Evolutionary conservation across 345 rosid genomes (phyloP).

Genomic region (Clarkia xantiana): DNA sequence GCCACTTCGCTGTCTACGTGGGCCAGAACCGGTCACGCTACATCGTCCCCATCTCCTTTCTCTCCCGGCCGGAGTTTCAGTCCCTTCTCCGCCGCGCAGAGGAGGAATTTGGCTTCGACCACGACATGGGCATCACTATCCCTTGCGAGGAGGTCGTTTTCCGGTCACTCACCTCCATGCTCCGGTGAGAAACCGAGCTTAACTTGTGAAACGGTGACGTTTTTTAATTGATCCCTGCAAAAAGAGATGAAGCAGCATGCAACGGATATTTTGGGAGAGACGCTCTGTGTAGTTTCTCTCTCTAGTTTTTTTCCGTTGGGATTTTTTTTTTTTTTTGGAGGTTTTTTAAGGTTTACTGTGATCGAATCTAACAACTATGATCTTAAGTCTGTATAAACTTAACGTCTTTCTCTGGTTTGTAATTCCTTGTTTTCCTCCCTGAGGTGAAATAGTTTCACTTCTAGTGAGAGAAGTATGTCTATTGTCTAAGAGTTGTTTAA

Average conservation of each 20-base stretch:
- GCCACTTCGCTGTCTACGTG: slow-evolving; percentile 86
- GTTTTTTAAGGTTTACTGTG: slow-evolving; percentile 21
- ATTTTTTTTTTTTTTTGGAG: slow-evolving; percentile 5
- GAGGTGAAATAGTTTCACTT: slow-evolving; percentile 12
- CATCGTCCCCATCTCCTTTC: slow-evolving; percentile 76
- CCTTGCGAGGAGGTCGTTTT: slow-evolving; percentile 93
- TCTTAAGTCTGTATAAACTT: too few species aligned
- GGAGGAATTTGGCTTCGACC: slow-evolving; percentile 89
- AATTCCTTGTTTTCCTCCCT: slow-evolving; percentile 45
- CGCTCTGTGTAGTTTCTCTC: too few species aligned
- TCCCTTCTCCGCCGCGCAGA: slow-evolving; percentile 67
- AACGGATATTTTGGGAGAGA: too few species aligned
- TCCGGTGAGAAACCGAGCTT: slow-evolving; percentile 27
- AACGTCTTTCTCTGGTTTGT: neutral
- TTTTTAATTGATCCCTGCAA: too few species aligned
- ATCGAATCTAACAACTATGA: too few species aligned
- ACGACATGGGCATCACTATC: slow-evolving; percentile 85
- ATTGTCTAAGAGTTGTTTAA: slow-evolving; percentile 9
- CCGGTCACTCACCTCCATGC: slow-evolving; percentile 66
- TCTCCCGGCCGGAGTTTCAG: slow-evolving; percentile 66
- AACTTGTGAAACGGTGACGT: too few species aligned
- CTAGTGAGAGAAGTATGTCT: slow-evolving; percentile 44
- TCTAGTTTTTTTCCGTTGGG: too few species aligned
- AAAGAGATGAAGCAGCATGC: too few species aligned
- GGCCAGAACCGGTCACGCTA: slow-evolving; percentile 66